A percentile compares a stretch with the other conserved stretches of the same genome.
Conservation (phyloP, 2,329 filamentous ascomycete species). For the Xylaria arbuscula region DNA sequence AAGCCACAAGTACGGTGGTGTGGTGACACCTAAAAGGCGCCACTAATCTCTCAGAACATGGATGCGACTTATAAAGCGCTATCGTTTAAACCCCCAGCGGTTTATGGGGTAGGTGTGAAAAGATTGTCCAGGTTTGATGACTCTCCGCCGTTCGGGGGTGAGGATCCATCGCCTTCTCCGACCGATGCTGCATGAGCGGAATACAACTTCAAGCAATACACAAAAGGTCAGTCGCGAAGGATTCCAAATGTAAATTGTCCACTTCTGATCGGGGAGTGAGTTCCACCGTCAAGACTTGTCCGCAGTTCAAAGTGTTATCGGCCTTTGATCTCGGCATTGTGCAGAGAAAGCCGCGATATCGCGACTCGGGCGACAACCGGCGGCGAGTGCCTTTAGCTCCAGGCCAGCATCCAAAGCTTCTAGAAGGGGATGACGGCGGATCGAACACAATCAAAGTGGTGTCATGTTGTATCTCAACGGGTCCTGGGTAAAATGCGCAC, state of each 20-base stretch:
- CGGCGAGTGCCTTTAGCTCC: constrained; percentile 16
- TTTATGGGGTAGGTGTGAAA: constrained; percentile 3
- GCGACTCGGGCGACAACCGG: constrained; percentile 9
- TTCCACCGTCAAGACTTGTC: neutral
- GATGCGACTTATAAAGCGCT: neutral
- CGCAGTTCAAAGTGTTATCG: neutral
- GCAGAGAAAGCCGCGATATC: constrained; percentile 11
- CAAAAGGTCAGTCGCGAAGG: neutral
- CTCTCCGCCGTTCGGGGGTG: neutral
- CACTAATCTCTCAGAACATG: neutral
- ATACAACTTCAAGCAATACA: neutral
- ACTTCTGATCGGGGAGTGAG: neutral
- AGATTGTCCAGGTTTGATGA: neutral
- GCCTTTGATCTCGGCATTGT: constrained; percentile 1
- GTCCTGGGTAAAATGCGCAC: neutral
- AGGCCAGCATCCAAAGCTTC: constrained; percentile 5
- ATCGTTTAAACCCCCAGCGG: constrained; percentile 10
- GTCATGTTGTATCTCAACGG: constrained; percentile 27
- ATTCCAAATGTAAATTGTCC: neutral
- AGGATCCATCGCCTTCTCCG: constrained; percentile 29
- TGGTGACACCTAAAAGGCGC: neutral
- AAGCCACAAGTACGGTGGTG: neutral
- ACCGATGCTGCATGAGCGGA: constrained; percentile 11
- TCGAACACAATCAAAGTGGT: constrained; percentile 2
- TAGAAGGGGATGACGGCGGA: constrained; percentile 17